Conservation (phyloP, 1,284 basidiomycete genomes). For the Wolfiporia cocos region DNA sequence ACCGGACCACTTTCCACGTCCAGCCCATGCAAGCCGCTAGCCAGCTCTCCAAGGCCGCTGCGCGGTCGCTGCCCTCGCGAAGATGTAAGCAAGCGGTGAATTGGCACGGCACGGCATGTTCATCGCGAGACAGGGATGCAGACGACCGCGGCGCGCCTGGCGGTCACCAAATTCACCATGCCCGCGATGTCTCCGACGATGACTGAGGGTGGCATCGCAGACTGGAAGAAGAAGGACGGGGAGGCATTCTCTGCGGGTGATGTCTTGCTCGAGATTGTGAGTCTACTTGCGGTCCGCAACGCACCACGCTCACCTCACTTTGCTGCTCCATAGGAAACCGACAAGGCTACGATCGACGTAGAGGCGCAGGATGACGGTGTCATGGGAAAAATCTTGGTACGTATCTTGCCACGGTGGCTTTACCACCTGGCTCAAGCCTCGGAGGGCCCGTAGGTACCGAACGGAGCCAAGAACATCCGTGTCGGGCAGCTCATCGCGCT, state of each 20-base stretch:
- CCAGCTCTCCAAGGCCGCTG: conserved; percentile 14
- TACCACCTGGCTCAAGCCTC: not conserved
- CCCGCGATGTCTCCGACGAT: conserved; percentile 99
- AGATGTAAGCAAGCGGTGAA: conserved; percentile 12
- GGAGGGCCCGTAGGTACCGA: conserved; percentile 46
- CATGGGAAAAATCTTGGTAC: conserved; percentile 87
- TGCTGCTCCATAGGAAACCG: conserved; percentile 73
- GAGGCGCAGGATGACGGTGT: conserved; percentile 97
- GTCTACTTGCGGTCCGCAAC: conserved; percentile 25
- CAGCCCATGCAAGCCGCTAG: conserved; percentile 17
- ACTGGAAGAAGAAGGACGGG: conserved; percentile 92
- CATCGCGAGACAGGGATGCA: conserved; percentile 44
- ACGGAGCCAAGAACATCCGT: conserved; percentile 81
- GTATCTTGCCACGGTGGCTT: conserved; percentile 18
- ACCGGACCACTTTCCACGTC: too few species aligned
- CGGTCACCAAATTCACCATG: conserved; percentile 74
- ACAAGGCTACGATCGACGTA: conserved; percentile 99
- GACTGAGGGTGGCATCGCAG: conserved; percentile 93
- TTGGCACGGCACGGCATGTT: not conserved
- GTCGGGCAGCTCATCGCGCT: conserved; percentile 90
- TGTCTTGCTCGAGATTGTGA: conserved; percentile 89
- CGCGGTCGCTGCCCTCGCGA: conserved; percentile 12
- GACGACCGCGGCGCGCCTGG: conserved; percentile 44
- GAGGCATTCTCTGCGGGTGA: conserved; percentile 84
- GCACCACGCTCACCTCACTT: not conserved